A percentile compares a stretch with the other conserved stretches of the same genome.
phyloP scores from a whole-genome alignment of 164 flowering plant species.

The Akebia trifoliata region DNA sequence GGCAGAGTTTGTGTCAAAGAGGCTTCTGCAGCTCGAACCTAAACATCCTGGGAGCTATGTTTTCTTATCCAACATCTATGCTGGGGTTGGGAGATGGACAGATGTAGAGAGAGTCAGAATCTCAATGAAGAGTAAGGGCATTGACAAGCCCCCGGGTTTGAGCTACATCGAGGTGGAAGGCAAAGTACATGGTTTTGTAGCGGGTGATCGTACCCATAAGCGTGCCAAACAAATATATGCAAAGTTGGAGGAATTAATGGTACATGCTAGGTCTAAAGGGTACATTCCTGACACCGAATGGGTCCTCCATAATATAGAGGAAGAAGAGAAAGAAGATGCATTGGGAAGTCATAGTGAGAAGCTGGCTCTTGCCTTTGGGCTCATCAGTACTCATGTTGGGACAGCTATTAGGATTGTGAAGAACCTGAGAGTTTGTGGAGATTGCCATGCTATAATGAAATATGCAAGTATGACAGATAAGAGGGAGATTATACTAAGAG shows the following conservation, averaged over 20 bases:
- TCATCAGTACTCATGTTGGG: slow-evolving; percentile 30
- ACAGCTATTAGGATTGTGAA: slow-evolving; percentile 12
- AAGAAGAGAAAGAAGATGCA: slow-evolving; percentile 55
- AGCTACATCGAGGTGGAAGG: slow-evolving; percentile 43
- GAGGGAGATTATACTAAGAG: slow-evolving; percentile 47
- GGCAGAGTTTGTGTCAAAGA: slow-evolving; percentile 40
- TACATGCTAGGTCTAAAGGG: slow-evolving; percentile 27
- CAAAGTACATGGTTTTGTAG: slow-evolving; percentile 34
- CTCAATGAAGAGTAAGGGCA: slow-evolving; percentile 29
- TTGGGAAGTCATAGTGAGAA: slow-evolving; percentile 39
- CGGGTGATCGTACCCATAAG: slow-evolving; percentile 33
- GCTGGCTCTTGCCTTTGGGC: slow-evolving; percentile 32
- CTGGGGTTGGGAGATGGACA: slow-evolving; percentile 19
- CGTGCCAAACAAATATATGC: slow-evolving; percentile 23
- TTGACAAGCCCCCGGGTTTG: slow-evolving; percentile 47
- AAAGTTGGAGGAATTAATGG: slow-evolving; percentile 35
- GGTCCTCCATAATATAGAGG: slow-evolving; percentile 50
- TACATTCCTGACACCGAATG: slow-evolving; percentile 42
- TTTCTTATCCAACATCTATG: slow-evolving; percentile 44
- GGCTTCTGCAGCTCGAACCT: slow-evolving; percentile 40
- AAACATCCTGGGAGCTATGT: slow-evolving; percentile 44
- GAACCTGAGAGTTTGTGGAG: slow-evolving; percentile 10
- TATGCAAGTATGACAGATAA: slow-evolving; percentile 29
- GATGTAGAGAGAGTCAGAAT: slow-evolving; percentile 44
- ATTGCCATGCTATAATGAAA: slow-evolving; percentile 29